Evolutionary conservation across 805 yeast genomes (phyloP).

Genomic region (Teunomyces lycoperdinae): DNA sequence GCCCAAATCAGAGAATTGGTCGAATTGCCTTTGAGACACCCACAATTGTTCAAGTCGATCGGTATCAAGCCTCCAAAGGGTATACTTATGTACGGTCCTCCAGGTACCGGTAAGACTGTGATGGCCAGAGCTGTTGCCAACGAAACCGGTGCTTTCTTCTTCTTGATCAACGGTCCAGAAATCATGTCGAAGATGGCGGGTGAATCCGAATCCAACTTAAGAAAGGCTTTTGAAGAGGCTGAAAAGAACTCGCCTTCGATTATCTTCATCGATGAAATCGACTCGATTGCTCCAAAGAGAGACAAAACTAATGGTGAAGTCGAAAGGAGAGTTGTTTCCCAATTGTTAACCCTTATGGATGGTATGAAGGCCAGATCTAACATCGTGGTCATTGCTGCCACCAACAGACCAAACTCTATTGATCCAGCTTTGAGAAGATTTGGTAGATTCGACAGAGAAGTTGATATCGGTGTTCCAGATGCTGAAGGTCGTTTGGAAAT

Average conservation of each 20-base stretch:
- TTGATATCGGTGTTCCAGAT: conserved; percentile 91
- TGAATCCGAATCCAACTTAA: conserved; percentile 93
- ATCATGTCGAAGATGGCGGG: conserved; percentile 99
- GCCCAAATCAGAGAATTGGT: conserved; percentile 99
- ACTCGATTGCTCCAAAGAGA: conserved; percentile 98
- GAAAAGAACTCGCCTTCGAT: conserved; percentile 98
- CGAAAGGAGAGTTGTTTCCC: conserved; percentile 98
- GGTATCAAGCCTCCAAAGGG: conserved; percentile 99
- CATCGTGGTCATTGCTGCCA: conserved; percentile 97
- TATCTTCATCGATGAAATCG: conserved; percentile 97
- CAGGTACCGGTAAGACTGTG: conserved; percentile 99
- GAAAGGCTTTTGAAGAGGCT: conserved; percentile 99
- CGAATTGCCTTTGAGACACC: conserved; percentile 96
- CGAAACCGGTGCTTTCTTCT: conserved; percentile 98
- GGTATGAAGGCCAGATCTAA: conserved; percentile 99
- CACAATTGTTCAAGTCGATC: conserved; percentile 94
- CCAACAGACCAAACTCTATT: conserved; percentile 81
- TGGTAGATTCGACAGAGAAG: conserved; percentile 84
- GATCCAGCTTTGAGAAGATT: conserved; percentile 85
- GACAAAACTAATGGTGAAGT: conserved; percentile 99
- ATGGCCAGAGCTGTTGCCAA: conserved; percentile 99
- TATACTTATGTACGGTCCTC: conserved; percentile 97
- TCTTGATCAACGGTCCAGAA: conserved; percentile 97
- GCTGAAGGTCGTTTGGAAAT: conserved; percentile 98
- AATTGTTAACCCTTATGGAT: conserved; percentile 95